phyloP scores from a whole-genome alignment of 2,329 filamentous ascomycete species.

The Fusarium gaditjirri region DNA sequence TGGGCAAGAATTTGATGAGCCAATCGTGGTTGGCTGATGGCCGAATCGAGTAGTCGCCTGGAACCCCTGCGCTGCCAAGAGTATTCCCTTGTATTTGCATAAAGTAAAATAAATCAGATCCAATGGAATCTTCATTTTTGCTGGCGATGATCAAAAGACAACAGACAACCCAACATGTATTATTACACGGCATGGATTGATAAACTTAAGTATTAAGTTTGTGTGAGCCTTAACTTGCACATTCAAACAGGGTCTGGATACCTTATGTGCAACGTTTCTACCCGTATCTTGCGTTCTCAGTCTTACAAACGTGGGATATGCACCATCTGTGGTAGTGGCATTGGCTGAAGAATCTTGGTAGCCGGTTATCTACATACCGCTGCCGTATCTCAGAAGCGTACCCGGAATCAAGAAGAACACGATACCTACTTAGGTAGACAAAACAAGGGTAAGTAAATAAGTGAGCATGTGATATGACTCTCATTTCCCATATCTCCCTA shows the following conservation, averaged over 20 bases:
- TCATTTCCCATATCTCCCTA: slow-evolving; percentile 5
- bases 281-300: neutral
- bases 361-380: slow-evolving; percentile 40
- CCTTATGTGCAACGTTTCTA: neutral
- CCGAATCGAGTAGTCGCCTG: slow-evolving; percentile 46
- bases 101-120: slow-evolving; percentile 4
- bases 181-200: neutral
- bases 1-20: slow-evolving; percentile 25
- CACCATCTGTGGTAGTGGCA: slow-evolving; percentile 20
- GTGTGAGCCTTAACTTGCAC: neutral
- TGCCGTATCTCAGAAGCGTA: slow-evolving; percentile 15
- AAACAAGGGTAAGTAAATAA: slow-evolving; percentile 7
- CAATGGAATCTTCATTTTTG: neutral
- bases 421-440: too few relatives aligned
- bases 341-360: slow-evolving; percentile 10
- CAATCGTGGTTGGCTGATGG: slow-evolving; percentile 39
- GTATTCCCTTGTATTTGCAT: slow-evolving; percentile 24
- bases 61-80: slow-evolving; percentile 32
- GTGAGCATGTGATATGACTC: slow-evolving; percentile 28
- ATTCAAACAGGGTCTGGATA: neutral
- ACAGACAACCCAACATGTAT: neutral
- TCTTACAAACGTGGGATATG: slow-evolving; percentile 3
- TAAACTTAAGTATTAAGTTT: neutral
- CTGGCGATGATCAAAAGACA: neutral
- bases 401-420: slow-evolving; percentile 16